Conservation (phyloP, 345 rosid genomes). For the Eucalyptus shirleyi region DNA sequence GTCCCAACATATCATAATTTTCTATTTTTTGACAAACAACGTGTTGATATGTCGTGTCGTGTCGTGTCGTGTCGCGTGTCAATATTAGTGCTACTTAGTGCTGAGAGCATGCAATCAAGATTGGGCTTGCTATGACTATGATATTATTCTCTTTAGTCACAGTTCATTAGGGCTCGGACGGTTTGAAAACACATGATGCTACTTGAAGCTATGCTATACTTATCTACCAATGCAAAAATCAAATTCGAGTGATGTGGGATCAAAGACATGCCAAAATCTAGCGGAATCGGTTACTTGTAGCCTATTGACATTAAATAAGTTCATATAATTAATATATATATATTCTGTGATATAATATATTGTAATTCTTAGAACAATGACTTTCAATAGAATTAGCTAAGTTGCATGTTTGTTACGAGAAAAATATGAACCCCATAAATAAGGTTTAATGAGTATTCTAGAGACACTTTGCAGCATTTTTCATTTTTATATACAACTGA, state of each 20-base stretch:
- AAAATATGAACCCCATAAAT: neutral
- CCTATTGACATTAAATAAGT: neutral
- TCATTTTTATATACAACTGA: neutral
- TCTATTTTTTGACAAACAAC: no score
- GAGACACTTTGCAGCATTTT: neutral
- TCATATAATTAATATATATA: no score
- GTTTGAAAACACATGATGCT: neutral
- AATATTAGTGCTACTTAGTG: fast-evolving
- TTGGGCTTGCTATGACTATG: no score
- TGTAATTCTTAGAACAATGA: neutral
- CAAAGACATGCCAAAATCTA: neutral
- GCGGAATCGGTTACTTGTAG: neutral
- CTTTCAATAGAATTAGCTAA: neutral
- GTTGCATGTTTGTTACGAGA: neutral
- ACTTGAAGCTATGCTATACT: neutral
- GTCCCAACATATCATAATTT: no score
- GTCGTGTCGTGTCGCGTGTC: fast-evolving
- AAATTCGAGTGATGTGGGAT: neutral
- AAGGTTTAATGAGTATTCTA: neutral
- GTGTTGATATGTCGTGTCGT: no score
- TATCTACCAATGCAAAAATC: neutral
- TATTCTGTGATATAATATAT: no score
- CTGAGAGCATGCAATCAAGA: no score
- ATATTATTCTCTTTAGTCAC: neutral
- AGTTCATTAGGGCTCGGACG: neutral